Conservation (phyloP, 2,329 filamentous ascomycete species). For the Cryoendolithus antarcticus region DNA sequence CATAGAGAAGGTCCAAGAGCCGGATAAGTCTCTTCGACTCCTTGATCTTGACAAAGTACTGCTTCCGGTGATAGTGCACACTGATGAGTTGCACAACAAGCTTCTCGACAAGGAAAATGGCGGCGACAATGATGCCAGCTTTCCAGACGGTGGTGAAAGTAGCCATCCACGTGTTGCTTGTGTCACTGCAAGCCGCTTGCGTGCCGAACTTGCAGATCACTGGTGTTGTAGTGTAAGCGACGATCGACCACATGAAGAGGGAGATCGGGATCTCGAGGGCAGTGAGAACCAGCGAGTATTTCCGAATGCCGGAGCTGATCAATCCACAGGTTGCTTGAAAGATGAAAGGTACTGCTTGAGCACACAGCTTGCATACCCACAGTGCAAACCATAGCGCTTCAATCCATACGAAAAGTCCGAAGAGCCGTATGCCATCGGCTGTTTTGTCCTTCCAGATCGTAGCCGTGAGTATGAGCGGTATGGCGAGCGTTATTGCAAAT, state of each 20-base stretch:
- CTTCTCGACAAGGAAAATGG: slow-evolving; percentile 56
- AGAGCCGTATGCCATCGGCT: slow-evolving; percentile 33
- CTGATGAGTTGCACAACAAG: slow-evolving; percentile 59
- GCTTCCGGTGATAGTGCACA: slow-evolving; percentile 61
- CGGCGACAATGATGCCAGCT: slow-evolving; percentile 49
- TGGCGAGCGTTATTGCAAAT: slow-evolving; percentile 47
- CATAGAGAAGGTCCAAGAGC: slow-evolving; percentile 64
- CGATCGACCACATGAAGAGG: slow-evolving; percentile 56
- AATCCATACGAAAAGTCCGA: slow-evolving; percentile 56
- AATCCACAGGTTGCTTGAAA: slow-evolving; percentile 61
- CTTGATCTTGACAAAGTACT: slow-evolving; percentile 60
- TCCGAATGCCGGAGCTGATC: slow-evolving; percentile 56
- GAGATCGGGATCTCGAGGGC: slow-evolving; percentile 55
- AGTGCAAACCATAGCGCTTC: slow-evolving; percentile 57
- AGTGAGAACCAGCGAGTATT: slow-evolving; percentile 54
- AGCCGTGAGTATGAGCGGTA: slow-evolving; percentile 44
- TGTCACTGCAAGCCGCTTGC: neutral
- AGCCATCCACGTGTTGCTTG: slow-evolving; percentile 15
- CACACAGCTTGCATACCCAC: slow-evolving; percentile 55
- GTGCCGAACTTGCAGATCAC: slow-evolving; percentile 7
- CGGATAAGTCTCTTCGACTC: slow-evolving; percentile 66
- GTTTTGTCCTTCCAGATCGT: slow-evolving; percentile 17
- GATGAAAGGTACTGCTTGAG: slow-evolving; percentile 45
- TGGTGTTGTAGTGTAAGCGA: slow-evolving; percentile 50
- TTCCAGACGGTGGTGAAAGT: slow-evolving; percentile 46